phyloP scores from a whole-genome alignment of 2,329 filamentous ascomycete genomes.

The Penicillium sp. region DNA sequence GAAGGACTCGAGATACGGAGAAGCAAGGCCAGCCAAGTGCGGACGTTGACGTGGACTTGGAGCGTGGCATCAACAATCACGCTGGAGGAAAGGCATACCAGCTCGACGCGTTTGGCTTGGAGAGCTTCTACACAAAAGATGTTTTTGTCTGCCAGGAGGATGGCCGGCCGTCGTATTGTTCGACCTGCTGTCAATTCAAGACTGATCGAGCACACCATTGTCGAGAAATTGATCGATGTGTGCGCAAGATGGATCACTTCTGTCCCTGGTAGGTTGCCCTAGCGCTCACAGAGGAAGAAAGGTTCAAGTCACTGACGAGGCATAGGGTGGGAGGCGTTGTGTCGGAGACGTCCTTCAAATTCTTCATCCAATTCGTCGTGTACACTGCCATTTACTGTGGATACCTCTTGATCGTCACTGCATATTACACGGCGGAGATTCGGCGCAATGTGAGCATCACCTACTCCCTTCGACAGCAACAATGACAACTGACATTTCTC shows the following conservation, averaged over 20 bases:
- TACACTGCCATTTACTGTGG: conserved; percentile 71
- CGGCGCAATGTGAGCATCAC: conserved; percentile 45
- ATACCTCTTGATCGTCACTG: conserved; percentile 64
- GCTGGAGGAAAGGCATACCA: conserved; percentile 30
- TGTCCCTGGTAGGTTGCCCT: conserved; percentile 69
- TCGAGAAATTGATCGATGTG: conserved; percentile 76
- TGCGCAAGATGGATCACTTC: conserved; percentile 90
- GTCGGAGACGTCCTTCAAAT: conserved; percentile 83
- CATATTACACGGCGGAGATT: conserved; percentile 64
- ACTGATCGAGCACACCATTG: conserved; percentile 86
- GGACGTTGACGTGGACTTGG: conserved; percentile 28
- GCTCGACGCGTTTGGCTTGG: conserved; percentile 68
- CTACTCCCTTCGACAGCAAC: background rate
- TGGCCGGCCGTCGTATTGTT: conserved; percentile 85
- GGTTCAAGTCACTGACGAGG: conserved; percentile 16
- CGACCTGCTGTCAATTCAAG: conserved; percentile 82
- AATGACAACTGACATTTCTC: conserved; percentile 15
- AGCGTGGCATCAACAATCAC: conserved; percentile 28
- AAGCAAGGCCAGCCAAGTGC: conserved; percentile 15
- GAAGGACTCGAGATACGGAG: conserved; percentile 27
- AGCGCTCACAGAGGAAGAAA: background rate
- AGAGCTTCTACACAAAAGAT: conserved; percentile 78
- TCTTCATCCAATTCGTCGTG: conserved; percentile 82
- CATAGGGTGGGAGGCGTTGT: conserved; percentile 86
- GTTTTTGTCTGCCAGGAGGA: conserved; percentile 81